A percentile compares a stretch with the other conserved stretches of the same genome.
These are phyloP conservation scores for Pestalotiopsis sp. DNA, from an alignment of 2,329 filamentous ascomycete genomes.

Conservation along the genomic window DNA sequence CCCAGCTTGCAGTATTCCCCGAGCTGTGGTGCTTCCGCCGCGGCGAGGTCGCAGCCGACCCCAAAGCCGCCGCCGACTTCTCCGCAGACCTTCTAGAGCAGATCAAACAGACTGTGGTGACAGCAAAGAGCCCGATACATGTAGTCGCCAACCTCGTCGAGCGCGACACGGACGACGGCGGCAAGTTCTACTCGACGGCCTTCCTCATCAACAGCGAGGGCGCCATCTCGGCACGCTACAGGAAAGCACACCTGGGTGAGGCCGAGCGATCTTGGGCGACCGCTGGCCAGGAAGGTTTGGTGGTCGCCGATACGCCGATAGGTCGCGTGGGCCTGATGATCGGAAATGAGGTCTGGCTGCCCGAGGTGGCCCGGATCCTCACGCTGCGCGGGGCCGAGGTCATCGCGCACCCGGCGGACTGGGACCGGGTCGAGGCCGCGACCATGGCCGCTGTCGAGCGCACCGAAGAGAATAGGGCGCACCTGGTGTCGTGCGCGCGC, in stretches of 20 bases:
- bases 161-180: neutral
- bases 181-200: constrained; percentile 2
- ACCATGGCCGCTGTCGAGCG: constrained; percentile 5
- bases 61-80: neutral
- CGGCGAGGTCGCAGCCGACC: neutral
- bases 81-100: neutral
- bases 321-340: constrained; percentile 6
- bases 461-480: constrained; percentile 1
- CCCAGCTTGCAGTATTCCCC: neutral
- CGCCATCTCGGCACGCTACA: neutral
- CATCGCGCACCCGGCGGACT: constrained; percentile 1
- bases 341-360: constrained; percentile 2
- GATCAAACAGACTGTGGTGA: neutral
- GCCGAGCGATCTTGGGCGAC: neutral
- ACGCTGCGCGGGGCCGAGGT: constrained; percentile 2
- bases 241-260: neutral
- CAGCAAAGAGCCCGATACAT: neutral
- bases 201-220: neutral
- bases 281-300: neutral
- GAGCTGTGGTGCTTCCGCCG: constrained; percentile 2
- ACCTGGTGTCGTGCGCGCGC: neutral
- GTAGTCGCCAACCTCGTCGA: constrained; percentile 5
- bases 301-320: neutral
- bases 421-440: neutral
- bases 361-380: neutral